Evolutionary conservation across 768 basidiomycete genomes (phyloP), one percentile per base, ranked within the genome.

Genomic region (Mycena filopes): DNA sequence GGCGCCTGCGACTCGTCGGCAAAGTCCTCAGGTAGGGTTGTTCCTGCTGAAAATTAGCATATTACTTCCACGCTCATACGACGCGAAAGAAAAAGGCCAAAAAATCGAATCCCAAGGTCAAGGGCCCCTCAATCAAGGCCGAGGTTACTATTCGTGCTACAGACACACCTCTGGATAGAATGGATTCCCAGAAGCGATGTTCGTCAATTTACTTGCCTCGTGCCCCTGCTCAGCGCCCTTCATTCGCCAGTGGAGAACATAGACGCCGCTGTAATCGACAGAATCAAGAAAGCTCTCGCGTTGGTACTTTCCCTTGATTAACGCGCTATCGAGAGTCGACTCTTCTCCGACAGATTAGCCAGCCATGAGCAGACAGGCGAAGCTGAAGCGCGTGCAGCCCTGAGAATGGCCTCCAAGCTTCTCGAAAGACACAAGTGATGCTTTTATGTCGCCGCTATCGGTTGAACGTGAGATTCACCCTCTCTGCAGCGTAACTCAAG

Each of bases 381-480:
- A 55, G 65, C 63, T 26, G 71, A 73, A 61, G 72, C 71, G 21
- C 63, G 63, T 21, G 69, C 69, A 6, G 72, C 72, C n/a, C 59
- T 73, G 20, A 68, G 72, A 40, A 71, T 74, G 67, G 72, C 74
- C 4, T 51, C 65, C 10, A 75, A 74, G 40, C 66, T 74, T 6
- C 69, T 75, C 43, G 65, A 74, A 15, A 70, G 71, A 18, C 72
- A 74, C 50, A 75, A 70, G 74, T 75, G 41, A 31, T 53, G 38
- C 9, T 38, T 36, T 41, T 25, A 16, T 23, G 26, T 25, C 5
- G 13, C 29, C 5, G 13, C 29, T 21, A 13, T 16, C 10, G 18
- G 45, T 13, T 56, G 26, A 47, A 45, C 26, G 20, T 21, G 49
- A 26, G 13, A 42, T 20, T 38, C 3, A 28, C 50, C 42, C 13